Evolutionary conservation across 1,284 basidiomycete genomes (phyloP), one percentile per base, ranked within the genome.

Genomic region (Wallemia hederae): DNA sequence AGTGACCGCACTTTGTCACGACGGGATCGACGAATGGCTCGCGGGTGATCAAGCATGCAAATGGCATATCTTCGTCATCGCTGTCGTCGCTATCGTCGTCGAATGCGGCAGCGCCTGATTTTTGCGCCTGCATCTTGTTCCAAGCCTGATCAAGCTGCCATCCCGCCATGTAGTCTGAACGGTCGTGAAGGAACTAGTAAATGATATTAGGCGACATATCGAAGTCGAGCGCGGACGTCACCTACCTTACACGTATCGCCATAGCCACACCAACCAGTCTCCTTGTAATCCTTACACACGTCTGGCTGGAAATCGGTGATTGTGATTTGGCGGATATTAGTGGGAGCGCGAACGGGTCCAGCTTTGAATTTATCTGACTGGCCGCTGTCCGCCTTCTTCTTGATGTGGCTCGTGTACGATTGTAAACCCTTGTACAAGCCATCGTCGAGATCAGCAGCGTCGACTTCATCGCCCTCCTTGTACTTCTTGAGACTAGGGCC

Each of bases 201-300:
- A 24, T 19, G 56, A n/a, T n/a, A n/a, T 58, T n/a, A 58, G 56
- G 14, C 7, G 55, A 1, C 15, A 25, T 22, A 34, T 27, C 22
- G 22, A 22, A 60, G 24, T 33, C 29, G 1, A 15, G 25, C 15
- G 7, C n/a, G 28, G 1, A 29, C 59, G 28, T 26, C 56, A 57
- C 27, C 24, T 27, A 67, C 65, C 64, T 97, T 98, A 74, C 92
- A 99, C 7, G 88, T 91, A 72, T 99, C 94, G 27, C 94, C 94
- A 69, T 94, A 99, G 2, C 94, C 94, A 72, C 92, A 99, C 71
- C 89, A 98, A 0, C 94, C 94, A 55, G 92, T 98, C 73, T 98
- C 92, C 80, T 96, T 97, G 73, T 98, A 99, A 72, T 97, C 91
- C 71, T 98, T 99, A 73, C 94, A 99, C 24, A 97, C 87, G 68